Base-by-base conservation (phyloP, 257 asterid genomes). In the Nicotiana noctiflora region DNA sequence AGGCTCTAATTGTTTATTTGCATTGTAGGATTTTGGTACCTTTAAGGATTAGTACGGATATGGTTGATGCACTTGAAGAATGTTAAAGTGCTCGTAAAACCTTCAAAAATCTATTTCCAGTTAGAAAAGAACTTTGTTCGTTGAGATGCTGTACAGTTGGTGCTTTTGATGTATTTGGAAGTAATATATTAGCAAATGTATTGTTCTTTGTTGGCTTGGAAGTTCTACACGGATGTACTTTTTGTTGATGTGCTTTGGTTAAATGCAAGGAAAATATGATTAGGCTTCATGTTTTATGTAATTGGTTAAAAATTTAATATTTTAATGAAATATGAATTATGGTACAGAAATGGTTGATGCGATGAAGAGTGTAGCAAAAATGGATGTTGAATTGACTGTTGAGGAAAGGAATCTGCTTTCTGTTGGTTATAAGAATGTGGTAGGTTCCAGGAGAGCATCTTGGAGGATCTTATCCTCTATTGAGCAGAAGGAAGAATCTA, bases 391-490 rank as follows among this genome's bases (percentile, higher is more conserved):
- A 76, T 82, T 92, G 91, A 89, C 94, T 8, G 88, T 90, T 17
- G 98, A 93, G 85, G 98, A 93, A 88, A 88, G 98, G 87, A 93
- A 93, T 86, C 87, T 93, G 87, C 89, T 93, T 6, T 93, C 98
- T n/a, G 98, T 93, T 19, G 98, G 98, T 18, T 93, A 90, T 88
- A 93, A 93, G 90, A 93, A 93, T 77, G 96, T 93, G 84, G 88
- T 93, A 23, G 98, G 98, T 55, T 90, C 97, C 57, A 89, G 92
- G 46, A 90, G 98, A 85, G 98, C 98, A 56, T 89, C 98, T 0
- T 93, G 98, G 98, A 92, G 98, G 90, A 93, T 93, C 80, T 84
- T 93, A 81, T 93, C 98, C 46, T 93, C 98, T 3, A 92, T 93
- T 80, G 98, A 93, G 87, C 96, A 91, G 87, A 93, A 93, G 84